phyloP scores from a whole-genome alignment of 23 red algal genomes.

The Gracilaria gracilis region DNA sequence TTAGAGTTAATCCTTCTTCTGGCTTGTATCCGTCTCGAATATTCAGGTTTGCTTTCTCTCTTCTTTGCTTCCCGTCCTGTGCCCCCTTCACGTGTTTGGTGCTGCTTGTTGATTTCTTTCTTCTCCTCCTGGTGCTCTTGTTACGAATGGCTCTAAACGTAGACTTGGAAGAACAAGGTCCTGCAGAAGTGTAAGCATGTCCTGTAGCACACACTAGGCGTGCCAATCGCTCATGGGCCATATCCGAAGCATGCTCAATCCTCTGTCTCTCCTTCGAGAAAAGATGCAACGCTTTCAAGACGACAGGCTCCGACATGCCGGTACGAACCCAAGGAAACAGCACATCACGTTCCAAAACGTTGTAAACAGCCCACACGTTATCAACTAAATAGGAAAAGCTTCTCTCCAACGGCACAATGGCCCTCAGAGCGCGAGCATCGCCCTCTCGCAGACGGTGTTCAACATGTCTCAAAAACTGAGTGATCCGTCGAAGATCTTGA shows the following conservation, averaged over 20 bases:
- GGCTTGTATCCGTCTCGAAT: constrained; percentile 35
- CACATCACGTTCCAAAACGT: constrained; percentile 51
- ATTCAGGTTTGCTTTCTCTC: constrained; percentile 26
- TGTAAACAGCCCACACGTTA: constrained; percentile 64
- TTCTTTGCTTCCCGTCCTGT: constrained; percentile 5
- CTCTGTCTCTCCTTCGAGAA: constrained; percentile 55
- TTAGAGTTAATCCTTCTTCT: background rate
- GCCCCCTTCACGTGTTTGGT: constrained; percentile 16
- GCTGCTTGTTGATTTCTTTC: background rate
- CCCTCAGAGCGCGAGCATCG: background rate
- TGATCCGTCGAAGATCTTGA: constrained; percentile 60
- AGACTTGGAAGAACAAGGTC: constrained; percentile 25
- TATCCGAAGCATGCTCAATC: constrained; percentile 32
- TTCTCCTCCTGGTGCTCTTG: background rate
- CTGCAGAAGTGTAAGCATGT: constrained; percentile 41
- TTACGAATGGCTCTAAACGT: constrained; percentile 19
- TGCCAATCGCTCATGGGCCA: constrained; percentile 33
- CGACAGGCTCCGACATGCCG: constrained; percentile 12
- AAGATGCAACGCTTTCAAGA: constrained; percentile 24
- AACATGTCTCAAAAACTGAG: constrained; percentile 22
- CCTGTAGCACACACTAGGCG: constrained; percentile 50
- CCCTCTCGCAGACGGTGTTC: background rate
- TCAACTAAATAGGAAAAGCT: constrained; percentile 42
- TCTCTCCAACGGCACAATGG: constrained; percentile 42
- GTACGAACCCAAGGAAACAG: constrained; percentile 56